Evolutionary conservation across 306 rosid species (phyloP), one percentile per base, ranked within the genome.

Genomic region (Vigna unguiculata): DNA sequence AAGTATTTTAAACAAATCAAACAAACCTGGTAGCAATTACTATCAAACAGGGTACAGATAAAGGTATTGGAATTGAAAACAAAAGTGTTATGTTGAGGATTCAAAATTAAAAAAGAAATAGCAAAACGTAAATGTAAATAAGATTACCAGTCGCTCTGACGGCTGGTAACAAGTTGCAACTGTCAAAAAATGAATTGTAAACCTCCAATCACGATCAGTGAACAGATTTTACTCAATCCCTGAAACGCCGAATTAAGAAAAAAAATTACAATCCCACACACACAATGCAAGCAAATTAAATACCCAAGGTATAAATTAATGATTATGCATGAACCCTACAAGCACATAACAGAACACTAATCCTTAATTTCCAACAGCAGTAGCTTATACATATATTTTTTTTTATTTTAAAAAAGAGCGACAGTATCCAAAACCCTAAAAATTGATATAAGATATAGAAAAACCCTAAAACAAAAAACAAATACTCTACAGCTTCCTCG

Each of bases 351-450:
- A 7, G 4, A 74, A 74, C 36, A 80, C 4, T 9, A 32, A 25
- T 47, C 21, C 41, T 71, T 48, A 69, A 71, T 65, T 73, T 81
- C 34, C 55, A 47, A 9, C 22, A 71, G 7, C 12, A 43, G 9
- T 45, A 17, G 51, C 13, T 12, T n/a, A n/a, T n/a, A n/a, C n/a
- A n/a, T n/a, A n/a, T 3, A 16, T 17, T 32, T 40, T 36, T 3
- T 34, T 17, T 40, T 1, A 63, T 8, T 36, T 0, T 17, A 38
- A 1, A 1, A 60, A 30, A 79, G 63, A 45, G 13, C 9, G 1
- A 13, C 40, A 71, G 38, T 17, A 71, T 38, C 76, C 25, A 69
- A 85, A 89, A 87, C 90, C 93, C 91, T 87, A 89, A 76, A 79
- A 53, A 34, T 38, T 9, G 51, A 77, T 13, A 15, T 6, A 41